Base-by-base conservation (phyloP, 257 asterid species). In the Capsicum chinense region DNA sequence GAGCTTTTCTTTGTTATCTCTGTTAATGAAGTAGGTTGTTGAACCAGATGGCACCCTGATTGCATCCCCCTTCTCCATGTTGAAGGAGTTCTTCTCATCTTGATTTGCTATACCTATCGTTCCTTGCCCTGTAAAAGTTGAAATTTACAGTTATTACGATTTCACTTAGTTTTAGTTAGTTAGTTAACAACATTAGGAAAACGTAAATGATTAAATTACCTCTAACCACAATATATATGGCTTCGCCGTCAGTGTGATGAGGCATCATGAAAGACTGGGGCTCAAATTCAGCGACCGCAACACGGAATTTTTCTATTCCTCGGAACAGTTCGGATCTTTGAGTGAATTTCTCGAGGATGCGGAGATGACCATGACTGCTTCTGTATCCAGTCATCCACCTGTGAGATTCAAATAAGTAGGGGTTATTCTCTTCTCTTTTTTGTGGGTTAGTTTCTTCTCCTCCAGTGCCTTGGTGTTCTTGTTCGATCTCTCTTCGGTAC, bases 161-260 rank as follows among this genome's bases (percentile, higher is more conserved):
- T n/a, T 47, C 3, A 66, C 19, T 26, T 1, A 0, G 74, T 2
- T 33, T 12, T 66, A 47, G 0, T 47, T 5, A 12, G 0, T 33
- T 11, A 13, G 5, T 14, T 3, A 63, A 33, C 1, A 11, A 35
- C 73, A 66, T 7, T 5, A 66, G 17, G 47, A 66, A 14, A 66
- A 71, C 3, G n/a, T 5, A 73, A 10, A 48, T 12, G 10, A 50
- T 9, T 15, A 57, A 56, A 12, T 44, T 33, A 82, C 83, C 83
- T 79, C 82, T 48, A 64, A 81, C 84, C 0, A 90, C 89, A 26
- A 87, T 76, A 47, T 59, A 14, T 10, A 90, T 11, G 1, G 84
- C 54, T 54, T 91, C 94, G 56, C 88, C 87, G 37, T 91, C 92
- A 69, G 74, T 44, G 79, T 91, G 94, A 87, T 91, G 90, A 74